Evolutionary conservation across 345 rosid genomes (phyloP).

Genomic region (Odontarrhena argentea): DNA sequence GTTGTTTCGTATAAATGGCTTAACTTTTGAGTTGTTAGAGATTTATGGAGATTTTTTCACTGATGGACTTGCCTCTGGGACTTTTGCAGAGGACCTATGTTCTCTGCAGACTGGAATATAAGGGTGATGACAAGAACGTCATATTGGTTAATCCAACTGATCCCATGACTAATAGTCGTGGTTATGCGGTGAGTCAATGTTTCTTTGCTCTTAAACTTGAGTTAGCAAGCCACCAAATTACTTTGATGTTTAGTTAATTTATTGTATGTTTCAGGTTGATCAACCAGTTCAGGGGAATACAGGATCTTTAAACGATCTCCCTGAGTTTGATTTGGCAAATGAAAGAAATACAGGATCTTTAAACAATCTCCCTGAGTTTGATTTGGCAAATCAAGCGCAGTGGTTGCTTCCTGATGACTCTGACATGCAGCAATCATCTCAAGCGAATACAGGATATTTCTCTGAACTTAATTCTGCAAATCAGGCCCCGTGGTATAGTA

Average conservation of each 20-base stretch:
- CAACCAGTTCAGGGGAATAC: slow-evolving; percentile 23
- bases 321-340: slow-evolving; percentile 7
- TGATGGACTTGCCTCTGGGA: neutral
- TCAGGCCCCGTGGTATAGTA: neutral
- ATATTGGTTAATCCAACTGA: neutral
- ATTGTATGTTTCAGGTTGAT: slow-evolving; percentile 13
- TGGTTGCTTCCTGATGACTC: neutral
- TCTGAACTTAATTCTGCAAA: neutral
- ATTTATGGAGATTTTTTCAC: neutral
- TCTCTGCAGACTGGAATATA: slow-evolving; percentile 35
- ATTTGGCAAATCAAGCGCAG: neutral
- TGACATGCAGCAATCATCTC: neutral
- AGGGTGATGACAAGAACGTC: slow-evolving; percentile 19
- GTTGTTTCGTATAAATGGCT: too few relatives aligned
- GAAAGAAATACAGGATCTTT: neutral
- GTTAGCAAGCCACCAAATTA: neutral
- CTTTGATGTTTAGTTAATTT: neutral
- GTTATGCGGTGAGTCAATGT: slow-evolving; percentile 36
- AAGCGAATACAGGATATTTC: neutral
- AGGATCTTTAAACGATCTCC: slow-evolving; percentile 7
- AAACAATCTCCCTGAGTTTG: slow-evolving; percentile 13
- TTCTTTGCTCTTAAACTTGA: neutral
- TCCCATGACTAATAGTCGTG: slow-evolving; percentile 10
- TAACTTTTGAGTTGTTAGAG: too few relatives aligned
- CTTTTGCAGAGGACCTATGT: slow-evolving; percentile 26